Base-by-base conservation (phyloP, 371 early-diverging fungal genomes). In the Mortierella sp. region DNA sequence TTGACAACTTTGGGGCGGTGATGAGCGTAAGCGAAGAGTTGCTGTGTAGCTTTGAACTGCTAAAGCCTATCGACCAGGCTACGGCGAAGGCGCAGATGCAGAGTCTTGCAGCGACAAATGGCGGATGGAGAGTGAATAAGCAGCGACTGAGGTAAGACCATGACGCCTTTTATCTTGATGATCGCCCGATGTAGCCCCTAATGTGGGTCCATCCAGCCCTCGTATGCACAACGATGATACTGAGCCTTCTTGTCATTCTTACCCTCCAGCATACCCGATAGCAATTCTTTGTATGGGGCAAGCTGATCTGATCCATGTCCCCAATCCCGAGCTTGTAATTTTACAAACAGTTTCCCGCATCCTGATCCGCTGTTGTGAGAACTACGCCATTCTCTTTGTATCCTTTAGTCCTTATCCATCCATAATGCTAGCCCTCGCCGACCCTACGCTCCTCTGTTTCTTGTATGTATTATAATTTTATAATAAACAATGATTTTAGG, bases 1-100 rank as follows among this genome's bases (percentile, higher is more conserved):
- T 98, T 84, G 97, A 97, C 71, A 99, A 99, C 67, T 90, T 88
- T 50, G 97, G 96, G 23, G 98, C 96, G 1, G 95, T 98, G 81
- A 97, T 99, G 98, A 88, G 89, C 53, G 97, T 99, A 24, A 94
- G 94, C 72, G 93, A 95, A 61, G 92, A 95, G 52, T 84, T 99
- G 50, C 88, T 96, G 82, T 99, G 99, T 79, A 72, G 73, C 48
- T 79, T 79, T 66, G 79, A 79, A 51, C 63, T 76, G 31, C 60
- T 76, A n/a, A 76, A 76, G 54, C 76, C 76, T n/a, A 76, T 76
- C 32, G 76, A 76, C 39, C 70, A 68, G 30, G 73, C 73, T 11
- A 68, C 68, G 7, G 72, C 72, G n/a, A 31, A 50, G 24, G 68
- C 64, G 4, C 79, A 70, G 42, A 71, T 78, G 72, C 72, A 72